Evolutionary conservation across 1,139 yeast species (phyloP).

Genomic region (Pichia sp.): DNA sequence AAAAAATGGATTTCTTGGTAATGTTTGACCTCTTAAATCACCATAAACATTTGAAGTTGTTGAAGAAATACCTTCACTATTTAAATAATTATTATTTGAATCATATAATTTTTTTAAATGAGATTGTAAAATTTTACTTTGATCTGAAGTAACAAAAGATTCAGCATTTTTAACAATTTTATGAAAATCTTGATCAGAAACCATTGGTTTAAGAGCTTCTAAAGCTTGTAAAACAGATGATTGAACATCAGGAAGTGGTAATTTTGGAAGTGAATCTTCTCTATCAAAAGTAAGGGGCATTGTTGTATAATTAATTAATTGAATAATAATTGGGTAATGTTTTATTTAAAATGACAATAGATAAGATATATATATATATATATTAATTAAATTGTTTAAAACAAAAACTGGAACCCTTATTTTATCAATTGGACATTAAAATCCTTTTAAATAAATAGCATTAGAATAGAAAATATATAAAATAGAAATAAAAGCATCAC

Average conservation of each 20-base stretch:
- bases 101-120: conserved; percentile 43
- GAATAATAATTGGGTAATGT: too few relatives aligned
- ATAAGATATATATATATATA: too few relatives aligned
- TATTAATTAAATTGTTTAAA: too few relatives aligned
- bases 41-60: conserved; percentile 61
- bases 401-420: too few relatives aligned
- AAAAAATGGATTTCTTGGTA: conserved; percentile 71
- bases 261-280: conserved; percentile 36
- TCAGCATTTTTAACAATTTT: conserved; percentile 38
- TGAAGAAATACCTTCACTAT: conserved; percentile 48
- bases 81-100: conserved; percentile 50
- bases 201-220: conserved; percentile 44
- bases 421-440: too few relatives aligned
- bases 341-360: too few relatives aligned
- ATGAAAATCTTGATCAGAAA: conserved; percentile 38
- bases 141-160: conserved; percentile 38
- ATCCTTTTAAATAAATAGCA: too few relatives aligned
- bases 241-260: conserved; percentile 50
- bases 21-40: conserved; percentile 55
- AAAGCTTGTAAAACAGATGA: conserved; percentile 43
- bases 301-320: neutral
- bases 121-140: conserved; percentile 43
- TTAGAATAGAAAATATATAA: too few relatives aligned
- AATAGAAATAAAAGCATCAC: too few relatives aligned
- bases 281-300: conserved; percentile 22